These are phyloP conservation scores for Apium graveolens DNA, from an alignment of 129 eudicot genomes.

Conservation along the genomic window DNA sequence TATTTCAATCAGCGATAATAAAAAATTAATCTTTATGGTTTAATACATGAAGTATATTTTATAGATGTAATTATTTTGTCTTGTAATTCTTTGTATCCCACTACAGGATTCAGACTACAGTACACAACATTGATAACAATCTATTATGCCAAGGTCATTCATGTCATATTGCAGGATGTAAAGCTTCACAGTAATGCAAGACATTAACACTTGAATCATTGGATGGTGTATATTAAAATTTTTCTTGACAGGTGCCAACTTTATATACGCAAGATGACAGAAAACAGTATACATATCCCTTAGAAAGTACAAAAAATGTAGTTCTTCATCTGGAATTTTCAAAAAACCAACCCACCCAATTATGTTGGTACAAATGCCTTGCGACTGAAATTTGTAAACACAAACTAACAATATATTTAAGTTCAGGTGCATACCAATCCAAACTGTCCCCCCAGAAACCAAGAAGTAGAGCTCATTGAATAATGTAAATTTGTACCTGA, in stretches of 20 bases:
- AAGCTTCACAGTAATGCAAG: neutral
- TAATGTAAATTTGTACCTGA: slow-evolving; percentile 94
- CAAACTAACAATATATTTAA: neutral
- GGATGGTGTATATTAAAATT: neutral
- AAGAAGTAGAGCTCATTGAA: slow-evolving; percentile 94
- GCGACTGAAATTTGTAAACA: neutral
- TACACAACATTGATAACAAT: neutral
- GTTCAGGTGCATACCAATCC: slow-evolving; percentile 63
- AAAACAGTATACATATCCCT: neutral
- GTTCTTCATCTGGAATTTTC: neutral
- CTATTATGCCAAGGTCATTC: neutral
- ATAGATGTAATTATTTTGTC: neutral
- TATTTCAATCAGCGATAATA: neutral
- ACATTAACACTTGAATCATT: neutral
- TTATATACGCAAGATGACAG: neutral
- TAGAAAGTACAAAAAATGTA: neutral
- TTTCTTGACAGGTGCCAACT: neutral
- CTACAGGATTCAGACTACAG: neutral
- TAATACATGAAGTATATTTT: neutral
- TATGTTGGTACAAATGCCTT: neutral
- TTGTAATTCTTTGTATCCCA: neutral
- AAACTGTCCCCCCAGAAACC: slow-evolving; percentile 96
- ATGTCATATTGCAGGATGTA: neutral
- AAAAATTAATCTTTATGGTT: neutral
- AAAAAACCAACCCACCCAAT: neutral